Percentiles rank a stretch among this genome's conserved stretches.
These are phyloP conservation scores for Daedaleopsis sinensis DNA, from an alignment of 768 basidiomycete genomes.

Conservation along the genomic window DNA sequence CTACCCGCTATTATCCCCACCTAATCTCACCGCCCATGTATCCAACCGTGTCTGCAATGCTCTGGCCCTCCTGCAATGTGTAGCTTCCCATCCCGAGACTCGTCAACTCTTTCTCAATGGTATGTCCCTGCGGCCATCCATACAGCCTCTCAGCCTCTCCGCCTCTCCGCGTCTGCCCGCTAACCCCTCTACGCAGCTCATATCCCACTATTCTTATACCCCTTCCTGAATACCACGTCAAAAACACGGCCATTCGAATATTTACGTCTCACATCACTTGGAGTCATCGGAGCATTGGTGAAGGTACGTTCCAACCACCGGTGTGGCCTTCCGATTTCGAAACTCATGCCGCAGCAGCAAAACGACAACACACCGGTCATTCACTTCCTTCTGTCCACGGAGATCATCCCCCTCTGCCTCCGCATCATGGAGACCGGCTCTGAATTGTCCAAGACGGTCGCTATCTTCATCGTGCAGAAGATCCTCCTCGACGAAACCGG, in stretches of 20 bases:
- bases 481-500: constrained; percentile 97
- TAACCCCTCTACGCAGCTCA: constrained; percentile 63
- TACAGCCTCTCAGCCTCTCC: neutral
- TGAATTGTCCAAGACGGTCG: constrained; percentile 97
- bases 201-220: constrained; percentile 93
- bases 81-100: constrained; percentile 96
- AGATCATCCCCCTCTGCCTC: constrained; percentile 98
- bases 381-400: constrained; percentile 97
- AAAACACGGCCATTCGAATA: constrained; percentile 99
- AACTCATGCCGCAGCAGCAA: constrained; percentile 58
- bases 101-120: constrained; percentile 94
- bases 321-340: neutral
- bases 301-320: constrained; percentile 58
- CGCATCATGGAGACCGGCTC: constrained; percentile 99
- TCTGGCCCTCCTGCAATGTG: constrained; percentile 95
- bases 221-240: constrained; percentile 97
- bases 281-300: constrained; percentile 97
- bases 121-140: constrained; percentile 36
- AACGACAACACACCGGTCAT: constrained; percentile 99
- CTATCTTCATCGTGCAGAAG: constrained; percentile 99
- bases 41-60: constrained; percentile 99
- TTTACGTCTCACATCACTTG: constrained; percentile 97
- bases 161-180: neutral
- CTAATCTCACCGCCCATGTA: constrained; percentile 94
- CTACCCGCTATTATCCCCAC: constrained; percentile 93